Evolutionary conservation across 768 basidiomycete species (phyloP).

Genomic region (Suillus brevipes): DNA sequence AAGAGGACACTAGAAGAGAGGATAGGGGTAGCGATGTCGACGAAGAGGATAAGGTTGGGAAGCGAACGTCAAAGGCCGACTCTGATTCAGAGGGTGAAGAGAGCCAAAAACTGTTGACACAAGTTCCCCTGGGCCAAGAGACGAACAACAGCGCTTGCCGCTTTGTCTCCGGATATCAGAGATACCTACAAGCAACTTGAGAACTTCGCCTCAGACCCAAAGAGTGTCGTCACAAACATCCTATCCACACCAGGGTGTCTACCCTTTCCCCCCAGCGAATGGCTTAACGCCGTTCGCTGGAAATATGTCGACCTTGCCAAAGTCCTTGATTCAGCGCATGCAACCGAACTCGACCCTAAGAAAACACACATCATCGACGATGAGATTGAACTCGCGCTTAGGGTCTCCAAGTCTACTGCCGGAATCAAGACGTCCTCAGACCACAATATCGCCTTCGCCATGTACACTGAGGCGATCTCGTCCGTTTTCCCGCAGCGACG

Average conservation of each 20-base stretch:
- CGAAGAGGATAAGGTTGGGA: too few species aligned
- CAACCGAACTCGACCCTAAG: slow-evolving; percentile 1
- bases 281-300: slow-evolving; percentile 11
- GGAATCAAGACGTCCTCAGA: neutral
- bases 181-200: neutral
- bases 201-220: slow-evolving; percentile 1
- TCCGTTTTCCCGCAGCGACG: neutral
- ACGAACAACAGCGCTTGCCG: too few species aligned
- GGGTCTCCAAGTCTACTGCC: neutral
- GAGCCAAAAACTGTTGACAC: too few species aligned
- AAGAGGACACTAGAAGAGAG: too few species aligned
- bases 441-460: neutral
- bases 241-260: neutral
- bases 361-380: slow-evolving; percentile 11
- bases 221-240: neutral
- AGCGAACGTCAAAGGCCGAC: too few species aligned
- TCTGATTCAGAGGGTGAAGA: too few species aligned
- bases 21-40: too few species aligned
- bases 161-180: too few species aligned
- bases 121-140: neutral
- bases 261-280: slow-evolving; percentile 10
- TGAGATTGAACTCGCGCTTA: slow-evolving; percentile 6
- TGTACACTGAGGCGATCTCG: neutral
- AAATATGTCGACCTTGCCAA: slow-evolving; percentile 8
- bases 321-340: slow-evolving; percentile 9